These are phyloP conservation scores for Pseudomassariella vexata DNA, from an alignment of 2,329 filamentous ascomycete species.

Conservation along the genomic window DNA sequence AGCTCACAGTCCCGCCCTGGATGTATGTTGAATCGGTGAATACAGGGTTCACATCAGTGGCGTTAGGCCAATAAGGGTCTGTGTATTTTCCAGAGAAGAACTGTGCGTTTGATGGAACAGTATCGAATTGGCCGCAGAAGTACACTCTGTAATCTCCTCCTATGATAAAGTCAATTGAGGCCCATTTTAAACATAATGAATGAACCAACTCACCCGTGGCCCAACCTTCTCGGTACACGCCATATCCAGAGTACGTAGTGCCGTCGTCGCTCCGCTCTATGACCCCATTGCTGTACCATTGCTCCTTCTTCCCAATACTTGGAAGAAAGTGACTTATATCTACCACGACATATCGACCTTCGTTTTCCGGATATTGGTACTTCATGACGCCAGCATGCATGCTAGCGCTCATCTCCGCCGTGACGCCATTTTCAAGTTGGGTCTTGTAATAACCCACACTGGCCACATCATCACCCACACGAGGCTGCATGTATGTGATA, in stretches of 20 bases:
- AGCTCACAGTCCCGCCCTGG: slow-evolving; percentile 43
- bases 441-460: slow-evolving; percentile 50
- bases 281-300: slow-evolving; percentile 35
- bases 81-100: slow-evolving; percentile 39
- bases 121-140: slow-evolving; percentile 37
- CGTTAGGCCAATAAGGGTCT: slow-evolving; percentile 31
- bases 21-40: slow-evolving; percentile 49
- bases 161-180: slow-evolving; percentile 5
- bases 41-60: slow-evolving; percentile 25
- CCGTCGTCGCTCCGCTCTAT: slow-evolving; percentile 30
- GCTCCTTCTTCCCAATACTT: slow-evolving; percentile 29
- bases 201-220: slow-evolving; percentile 20
- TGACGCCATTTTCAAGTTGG: slow-evolving; percentile 40
- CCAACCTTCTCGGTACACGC: slow-evolving; percentile 40
- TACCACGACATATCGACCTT: slow-evolving; percentile 35
- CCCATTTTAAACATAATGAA: not conserved
- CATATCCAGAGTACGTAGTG: slow-evolving; percentile 37
- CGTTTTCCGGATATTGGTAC: slow-evolving; percentile 40
- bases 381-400: slow-evolving; percentile 45
- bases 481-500: slow-evolving; percentile 38
- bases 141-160: slow-evolving; percentile 36
- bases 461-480: slow-evolving; percentile 31
- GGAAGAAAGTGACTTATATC: slow-evolving; percentile 44
- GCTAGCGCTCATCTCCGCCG: slow-evolving; percentile 41
- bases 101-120: slow-evolving; percentile 23